These are phyloP conservation scores for Prunella vulgaris DNA, from an alignment of 257 asterid species.

Conservation along the genomic window DNA sequence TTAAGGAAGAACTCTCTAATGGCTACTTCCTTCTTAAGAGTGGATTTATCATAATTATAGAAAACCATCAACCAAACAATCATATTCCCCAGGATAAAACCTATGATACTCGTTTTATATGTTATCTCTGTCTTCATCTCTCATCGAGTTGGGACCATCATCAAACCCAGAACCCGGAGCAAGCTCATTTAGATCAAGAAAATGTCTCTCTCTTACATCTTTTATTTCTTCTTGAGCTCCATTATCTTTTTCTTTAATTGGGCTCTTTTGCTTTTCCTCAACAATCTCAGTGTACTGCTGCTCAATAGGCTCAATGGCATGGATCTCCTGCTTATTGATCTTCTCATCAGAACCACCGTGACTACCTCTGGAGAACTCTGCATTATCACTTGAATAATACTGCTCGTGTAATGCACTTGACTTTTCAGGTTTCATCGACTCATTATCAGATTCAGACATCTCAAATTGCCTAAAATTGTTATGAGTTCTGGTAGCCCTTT, in stretches of 20 bases:
- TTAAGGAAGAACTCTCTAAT: constrained; percentile 37
- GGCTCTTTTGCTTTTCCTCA: constrained; percentile 28
- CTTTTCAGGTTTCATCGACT: constrained; percentile 51
- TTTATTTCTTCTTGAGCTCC: constrained; percentile 41
- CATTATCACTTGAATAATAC: constrained; percentile 44
- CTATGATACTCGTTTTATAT: constrained; percentile 26
- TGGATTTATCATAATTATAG: constrained; percentile 29
- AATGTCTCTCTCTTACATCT: constrained; percentile 52
- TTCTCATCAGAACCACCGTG: constrained; percentile 43
- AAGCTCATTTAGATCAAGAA: constrained; percentile 87
- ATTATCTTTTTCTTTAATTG: constrained; percentile 32
- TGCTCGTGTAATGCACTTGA: constrained; percentile 42
- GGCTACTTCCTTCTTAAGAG: constrained; percentile 36
- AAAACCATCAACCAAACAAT: constrained; percentile 37
- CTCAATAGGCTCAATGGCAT: constrained; percentile 28
- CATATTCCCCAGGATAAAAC: constrained; percentile 34
- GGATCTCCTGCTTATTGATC: constrained; percentile 32
- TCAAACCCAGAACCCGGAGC: constrained; percentile 93
- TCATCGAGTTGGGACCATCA: constrained; percentile 66
- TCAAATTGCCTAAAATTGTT: constrained; percentile 68
- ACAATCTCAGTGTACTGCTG: constrained; percentile 36
- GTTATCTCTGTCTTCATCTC: constrained; percentile 52
- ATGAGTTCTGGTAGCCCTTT: constrained; percentile 73
- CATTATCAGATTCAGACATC: constrained; percentile 79
- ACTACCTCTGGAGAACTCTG: constrained; percentile 46